These are phyloP conservation scores for Skeletonema costatum DNA, from an alignment of 108 stramenopile species.

Conservation along the genomic window DNA sequence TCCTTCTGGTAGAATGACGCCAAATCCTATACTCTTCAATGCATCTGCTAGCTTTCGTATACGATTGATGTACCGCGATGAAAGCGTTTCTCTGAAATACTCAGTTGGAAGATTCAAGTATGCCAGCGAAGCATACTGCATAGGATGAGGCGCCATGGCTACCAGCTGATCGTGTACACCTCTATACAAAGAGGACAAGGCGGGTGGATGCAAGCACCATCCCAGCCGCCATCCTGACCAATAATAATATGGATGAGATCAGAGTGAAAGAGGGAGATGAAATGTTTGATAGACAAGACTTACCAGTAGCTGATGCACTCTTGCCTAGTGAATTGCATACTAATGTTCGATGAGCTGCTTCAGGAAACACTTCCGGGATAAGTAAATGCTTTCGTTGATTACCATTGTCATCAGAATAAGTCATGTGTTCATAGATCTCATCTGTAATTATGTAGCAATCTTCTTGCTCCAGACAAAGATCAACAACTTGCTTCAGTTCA, in stretches of 20 bases:
- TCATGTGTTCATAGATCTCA: conserved; percentile 82
- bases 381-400: conserved; percentile 26
- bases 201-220: conserved; percentile 73
- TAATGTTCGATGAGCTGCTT: conserved; percentile 43
- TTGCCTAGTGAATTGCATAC: conserved; percentile 73
- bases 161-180: conserved; percentile 79
- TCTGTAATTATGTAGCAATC: conserved; percentile 72
- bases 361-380: conserved; percentile 55
- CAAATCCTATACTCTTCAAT: conserved; percentile 50
- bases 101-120: conserved; percentile 61
- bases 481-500: conserved; percentile 75
- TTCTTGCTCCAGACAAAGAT: conserved; percentile 52
- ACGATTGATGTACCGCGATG: conserved; percentile 42
- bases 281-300: no score
- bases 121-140: conserved; percentile 63
- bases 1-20: conserved; percentile 54
- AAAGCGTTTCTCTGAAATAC: conserved; percentile 51
- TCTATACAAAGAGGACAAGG: conserved; percentile 51
- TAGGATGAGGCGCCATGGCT: conserved; percentile 70
- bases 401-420: conserved; percentile 32
- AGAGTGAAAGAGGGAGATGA: neutral
- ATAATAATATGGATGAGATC: neutral
- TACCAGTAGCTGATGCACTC: conserved; percentile 70
- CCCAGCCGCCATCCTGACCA: conserved; percentile 39
- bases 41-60: conserved; percentile 38